Conservation (phyloP, 345 rosid genomes). For the Sonneratia caseolaris region DNA sequence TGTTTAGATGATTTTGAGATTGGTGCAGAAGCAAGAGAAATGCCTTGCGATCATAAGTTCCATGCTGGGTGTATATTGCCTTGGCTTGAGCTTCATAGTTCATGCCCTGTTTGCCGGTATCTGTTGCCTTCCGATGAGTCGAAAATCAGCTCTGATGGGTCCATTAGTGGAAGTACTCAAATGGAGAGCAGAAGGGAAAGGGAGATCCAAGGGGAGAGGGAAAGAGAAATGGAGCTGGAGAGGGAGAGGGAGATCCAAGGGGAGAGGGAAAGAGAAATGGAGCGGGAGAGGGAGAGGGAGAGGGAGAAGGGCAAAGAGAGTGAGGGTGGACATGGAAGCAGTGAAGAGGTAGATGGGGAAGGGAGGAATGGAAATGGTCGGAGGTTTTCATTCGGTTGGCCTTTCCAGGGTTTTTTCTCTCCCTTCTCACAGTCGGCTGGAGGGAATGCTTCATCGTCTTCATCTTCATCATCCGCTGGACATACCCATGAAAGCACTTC, state of each 20-base stretch:
- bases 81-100: constrained; percentile 91
- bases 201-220: neutral
- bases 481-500: constrained; percentile 26
- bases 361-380: constrained; percentile 49
- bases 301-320: constrained; percentile 9
- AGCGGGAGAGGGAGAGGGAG: neutral
- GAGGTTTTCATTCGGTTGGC: constrained; percentile 76
- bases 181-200: constrained; percentile 18
- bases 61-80: constrained; percentile 64
- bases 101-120: constrained; percentile 82
- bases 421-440: constrained; percentile 41
- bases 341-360: constrained; percentile 40
- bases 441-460: constrained; percentile 31
- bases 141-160: constrained; percentile 38
- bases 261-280: constrained; percentile 1
- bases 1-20: constrained; percentile 78
- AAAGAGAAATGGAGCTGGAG: neutral
- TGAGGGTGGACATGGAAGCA: constrained; percentile 23
- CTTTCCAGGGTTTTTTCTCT: constrained; percentile 68
- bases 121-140: constrained; percentile 66
- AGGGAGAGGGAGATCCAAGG: constrained; percentile 1
- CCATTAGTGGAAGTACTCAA: constrained; percentile 17
- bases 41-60: constrained; percentile 89
- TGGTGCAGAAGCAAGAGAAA: constrained; percentile 58
- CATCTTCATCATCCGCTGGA: constrained; percentile 23